These are phyloP conservation scores for Fraxinus angustifolia DNA, from an alignment of 305 asterid genomes.

Conservation along the genomic window DNA sequence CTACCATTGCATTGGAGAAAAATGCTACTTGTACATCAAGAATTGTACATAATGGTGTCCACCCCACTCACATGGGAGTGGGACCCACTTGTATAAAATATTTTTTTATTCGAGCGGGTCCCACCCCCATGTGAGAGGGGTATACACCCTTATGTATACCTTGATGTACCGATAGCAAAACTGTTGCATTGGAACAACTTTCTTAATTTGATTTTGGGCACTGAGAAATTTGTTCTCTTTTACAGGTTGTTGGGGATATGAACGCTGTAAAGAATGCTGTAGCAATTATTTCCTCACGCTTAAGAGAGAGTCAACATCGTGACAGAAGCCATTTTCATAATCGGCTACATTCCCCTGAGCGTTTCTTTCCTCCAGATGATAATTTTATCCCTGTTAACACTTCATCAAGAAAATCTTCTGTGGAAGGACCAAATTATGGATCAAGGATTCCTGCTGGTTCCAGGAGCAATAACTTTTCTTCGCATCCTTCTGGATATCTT, in stretches of 20 bases:
- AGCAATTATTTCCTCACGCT: constrained; percentile 69
- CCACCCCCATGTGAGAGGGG: no score
- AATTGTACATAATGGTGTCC: no score
- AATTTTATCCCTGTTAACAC: constrained; percentile 47
- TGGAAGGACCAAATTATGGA: constrained; percentile 63
- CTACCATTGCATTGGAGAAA: not conserved
- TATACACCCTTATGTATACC: no score
- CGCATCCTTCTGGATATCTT: constrained; percentile 58
- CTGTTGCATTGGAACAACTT: not conserved
- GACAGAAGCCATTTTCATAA: constrained; percentile 68
- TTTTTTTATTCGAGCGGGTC: no score
- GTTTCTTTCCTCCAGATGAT: constrained; percentile 58
- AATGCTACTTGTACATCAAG: no score
- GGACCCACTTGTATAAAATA: no score
- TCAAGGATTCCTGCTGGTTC: constrained; percentile 57
- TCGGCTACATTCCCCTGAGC: constrained; percentile 70
- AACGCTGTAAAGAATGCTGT: constrained; percentile 77
- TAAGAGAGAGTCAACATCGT: constrained; percentile 96
- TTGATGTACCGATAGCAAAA: no score
- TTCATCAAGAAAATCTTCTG: constrained; percentile 41
- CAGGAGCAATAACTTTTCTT: constrained; percentile 47
- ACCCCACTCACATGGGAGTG: no score
- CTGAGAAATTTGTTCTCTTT: constrained; percentile 10
- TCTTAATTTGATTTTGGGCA: constrained; percentile 5
- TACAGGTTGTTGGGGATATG: constrained; percentile 78